Percentiles rank a stretch among this genome's conserved stretches.
Conservation (phyloP, 164 flowering plant species). For the Magnolia changhungtana region DNA sequence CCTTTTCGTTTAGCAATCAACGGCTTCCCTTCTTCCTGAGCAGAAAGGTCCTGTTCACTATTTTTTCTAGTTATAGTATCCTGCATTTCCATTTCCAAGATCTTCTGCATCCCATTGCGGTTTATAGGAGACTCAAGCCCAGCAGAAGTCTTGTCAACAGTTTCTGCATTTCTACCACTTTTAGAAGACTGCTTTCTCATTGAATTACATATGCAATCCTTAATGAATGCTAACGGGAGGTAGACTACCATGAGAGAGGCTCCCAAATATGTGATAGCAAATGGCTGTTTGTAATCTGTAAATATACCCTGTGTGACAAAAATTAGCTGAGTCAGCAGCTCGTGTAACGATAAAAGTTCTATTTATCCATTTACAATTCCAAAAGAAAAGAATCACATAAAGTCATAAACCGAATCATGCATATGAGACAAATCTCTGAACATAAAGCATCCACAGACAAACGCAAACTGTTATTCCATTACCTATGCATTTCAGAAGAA, state of each 20-base stretch:
- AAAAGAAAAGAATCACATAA: neutral
- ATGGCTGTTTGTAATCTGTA: conserved; percentile 84
- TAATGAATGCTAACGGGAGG: conserved; percentile 85
- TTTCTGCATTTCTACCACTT: conserved; percentile 41
- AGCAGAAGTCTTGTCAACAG: conserved; percentile 29
- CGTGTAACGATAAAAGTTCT: neutral
- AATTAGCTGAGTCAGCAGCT: neutral
- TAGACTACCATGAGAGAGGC: conserved; percentile 95
- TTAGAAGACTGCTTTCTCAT: conserved; percentile 54
- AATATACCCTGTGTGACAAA: conserved; percentile 60
- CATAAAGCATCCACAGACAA: neutral
- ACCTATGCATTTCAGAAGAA: neutral
- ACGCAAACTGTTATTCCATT: neutral
- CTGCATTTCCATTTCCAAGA: conserved; percentile 60
- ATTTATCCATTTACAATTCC: neutral
- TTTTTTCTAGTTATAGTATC: conserved; percentile 55
- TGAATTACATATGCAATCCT: conserved; percentile 61
- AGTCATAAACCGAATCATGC: neutral
- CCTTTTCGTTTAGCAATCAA: conserved; percentile 44
- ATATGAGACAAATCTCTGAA: neutral
- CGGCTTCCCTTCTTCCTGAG: conserved; percentile 53
- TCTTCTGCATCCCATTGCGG: conserved; percentile 38
- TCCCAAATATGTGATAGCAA: conserved; percentile 94
- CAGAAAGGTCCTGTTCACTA: conserved; percentile 57
- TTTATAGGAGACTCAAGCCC: conserved; percentile 50